A percentile compares a stretch with the other conserved stretches of the same genome.
Evolutionary conservation across 345 rosid species (phyloP).

Genomic region (Sonneratia alba): DNA sequence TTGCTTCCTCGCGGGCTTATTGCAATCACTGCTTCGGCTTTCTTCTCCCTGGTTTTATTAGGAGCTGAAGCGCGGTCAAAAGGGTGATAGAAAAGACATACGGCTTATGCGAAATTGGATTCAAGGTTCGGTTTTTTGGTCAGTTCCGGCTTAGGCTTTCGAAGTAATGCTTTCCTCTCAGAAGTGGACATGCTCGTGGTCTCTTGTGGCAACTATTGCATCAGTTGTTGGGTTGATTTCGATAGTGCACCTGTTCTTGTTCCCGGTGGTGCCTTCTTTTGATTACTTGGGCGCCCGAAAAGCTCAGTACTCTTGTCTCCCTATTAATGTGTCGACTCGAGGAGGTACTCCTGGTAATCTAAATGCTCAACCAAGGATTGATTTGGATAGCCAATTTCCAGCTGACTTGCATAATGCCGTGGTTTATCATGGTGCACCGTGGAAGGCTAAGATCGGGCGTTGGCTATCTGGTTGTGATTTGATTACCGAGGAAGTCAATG

Average conservation of each 20-base stretch:
- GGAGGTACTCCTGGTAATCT: background rate
- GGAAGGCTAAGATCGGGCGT: constrained; percentile 77
- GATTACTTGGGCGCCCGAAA: constrained; percentile 37
- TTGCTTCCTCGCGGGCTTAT: background rate
- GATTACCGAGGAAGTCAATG: constrained; percentile 33
- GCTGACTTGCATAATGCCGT: constrained; percentile 63
- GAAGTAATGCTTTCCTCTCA: constrained; percentile 39
- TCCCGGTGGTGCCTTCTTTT: constrained; percentile 65
- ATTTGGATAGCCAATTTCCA: constrained; percentile 60
- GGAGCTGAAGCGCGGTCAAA: background rate
- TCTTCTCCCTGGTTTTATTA: background rate
- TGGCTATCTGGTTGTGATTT: constrained; percentile 93
- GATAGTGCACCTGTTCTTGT: constrained; percentile 58
- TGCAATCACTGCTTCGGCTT: background rate
- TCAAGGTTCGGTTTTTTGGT: background rate
- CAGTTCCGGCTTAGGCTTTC: constrained; percentile 1
- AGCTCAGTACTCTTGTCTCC: constrained; percentile 34
- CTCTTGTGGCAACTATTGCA: constrained; percentile 48
- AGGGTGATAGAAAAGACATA: background rate
- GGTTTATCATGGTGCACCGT: constrained; percentile 65
- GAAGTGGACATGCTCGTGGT: constrained; percentile 69
- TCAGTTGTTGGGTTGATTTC: constrained; percentile 54
- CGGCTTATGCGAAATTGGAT: background rate
- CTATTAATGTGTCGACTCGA: constrained; percentile 34
- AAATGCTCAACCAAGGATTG: constrained; percentile 14